Evolutionary conservation across 345 rosid genomes (phyloP).

Genomic region (Trapa incisa): DNA sequence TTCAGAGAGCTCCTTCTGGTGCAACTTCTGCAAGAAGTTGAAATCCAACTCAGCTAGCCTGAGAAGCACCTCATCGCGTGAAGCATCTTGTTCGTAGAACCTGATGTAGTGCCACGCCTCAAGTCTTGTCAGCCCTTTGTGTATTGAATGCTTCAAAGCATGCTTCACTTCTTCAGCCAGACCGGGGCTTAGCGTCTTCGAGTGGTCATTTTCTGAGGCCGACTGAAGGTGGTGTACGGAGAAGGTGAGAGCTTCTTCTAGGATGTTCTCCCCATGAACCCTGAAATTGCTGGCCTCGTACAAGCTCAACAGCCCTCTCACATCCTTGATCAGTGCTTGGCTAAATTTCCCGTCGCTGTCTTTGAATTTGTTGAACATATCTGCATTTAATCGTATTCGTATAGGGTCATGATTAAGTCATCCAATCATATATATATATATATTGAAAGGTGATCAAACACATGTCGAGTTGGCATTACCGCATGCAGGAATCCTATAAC

Average conservation of each 20-base stretch:
- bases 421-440: background rate
- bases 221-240: constrained; percentile 8
- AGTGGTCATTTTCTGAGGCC: too few species aligned
- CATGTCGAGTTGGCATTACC: background rate
- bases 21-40: constrained; percentile 11
- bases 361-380: constrained; percentile 22
- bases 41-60: background rate
- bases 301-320: constrained; percentile 13
- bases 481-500: constrained; percentile 4
- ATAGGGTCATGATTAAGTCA: too few species aligned
- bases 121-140: too few species aligned
- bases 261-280: constrained; percentile 19
- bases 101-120: too few species aligned
- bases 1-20: constrained; percentile 6
- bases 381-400: constrained; percentile 5
- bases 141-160: constrained; percentile 8
- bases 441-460: too few species aligned
- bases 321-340: background rate
- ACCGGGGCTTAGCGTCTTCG: background rate
- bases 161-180: background rate
- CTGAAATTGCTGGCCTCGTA: constrained; percentile 29
- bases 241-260: constrained; percentile 27
- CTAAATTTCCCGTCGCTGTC: constrained; percentile 7
- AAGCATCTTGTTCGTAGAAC: too few species aligned
- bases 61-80: too few species aligned